Evolutionary conservation across 192 early-diverging fungal species (phyloP).

Genomic region (Coemansia asiatica): DNA sequence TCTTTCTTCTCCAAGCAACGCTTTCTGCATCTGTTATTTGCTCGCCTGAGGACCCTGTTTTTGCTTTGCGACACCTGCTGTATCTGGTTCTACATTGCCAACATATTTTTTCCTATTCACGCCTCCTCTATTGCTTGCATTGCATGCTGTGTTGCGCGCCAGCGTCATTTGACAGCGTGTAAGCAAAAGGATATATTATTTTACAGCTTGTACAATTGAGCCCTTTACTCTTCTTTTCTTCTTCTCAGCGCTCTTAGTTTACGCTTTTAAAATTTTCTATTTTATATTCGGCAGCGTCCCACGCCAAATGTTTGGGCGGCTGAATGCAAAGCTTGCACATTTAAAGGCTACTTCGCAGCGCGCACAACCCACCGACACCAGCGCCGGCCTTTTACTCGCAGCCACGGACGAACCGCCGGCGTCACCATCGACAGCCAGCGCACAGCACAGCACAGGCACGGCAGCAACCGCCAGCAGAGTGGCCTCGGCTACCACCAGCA

Average conservation of each 20-base stretch:
- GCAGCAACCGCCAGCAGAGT: slow-evolving; percentile 2
- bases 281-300: slow-evolving; percentile 12
- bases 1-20: background rate
- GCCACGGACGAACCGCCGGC: slow-evolving; percentile 16
- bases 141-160: too few species aligned
- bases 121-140: too few species aligned
- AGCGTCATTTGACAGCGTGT: too few species aligned
- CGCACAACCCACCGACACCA: slow-evolving; percentile 33
- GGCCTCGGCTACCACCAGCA: slow-evolving; percentile 21
- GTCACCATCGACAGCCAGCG: slow-evolving; percentile 3
- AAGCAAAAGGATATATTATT: background rate
- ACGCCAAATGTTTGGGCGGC: slow-evolving; percentile 54
- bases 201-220: too few species aligned
- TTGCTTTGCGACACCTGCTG: background rate
- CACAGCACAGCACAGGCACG: background rate
- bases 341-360: slow-evolving; percentile 49
- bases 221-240: slow-evolving; percentile 3
- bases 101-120: too few species aligned
- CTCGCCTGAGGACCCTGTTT: background rate
- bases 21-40: background rate
- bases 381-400: slow-evolving; percentile 35
- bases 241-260: background rate
- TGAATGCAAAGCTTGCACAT: slow-evolving; percentile 56
- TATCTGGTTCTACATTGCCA: background rate
- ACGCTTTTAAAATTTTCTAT: slow-evolving; percentile 10